phyloP scores from a whole-genome alignment of 306 rosid genomes.

The Vigna angularis region DNA sequence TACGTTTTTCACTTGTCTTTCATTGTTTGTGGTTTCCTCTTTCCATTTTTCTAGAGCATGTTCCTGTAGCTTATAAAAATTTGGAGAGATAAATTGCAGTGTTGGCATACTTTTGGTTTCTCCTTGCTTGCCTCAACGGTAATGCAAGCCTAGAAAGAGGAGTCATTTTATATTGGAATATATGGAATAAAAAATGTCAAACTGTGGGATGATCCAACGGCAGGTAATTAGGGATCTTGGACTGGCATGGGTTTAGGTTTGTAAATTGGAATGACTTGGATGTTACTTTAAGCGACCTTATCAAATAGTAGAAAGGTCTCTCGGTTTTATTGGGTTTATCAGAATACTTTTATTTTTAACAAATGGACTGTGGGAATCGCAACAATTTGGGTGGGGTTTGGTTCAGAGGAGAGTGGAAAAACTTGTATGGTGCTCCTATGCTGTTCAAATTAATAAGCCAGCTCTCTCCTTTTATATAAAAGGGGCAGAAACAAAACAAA shows the following conservation, averaged over 20 bases:
- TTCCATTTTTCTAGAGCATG: background rate
- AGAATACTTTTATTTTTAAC: background rate
- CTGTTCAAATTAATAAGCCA: constrained; percentile 32
- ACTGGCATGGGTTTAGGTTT: constrained; percentile 10
- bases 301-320: background rate
- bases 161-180: background rate
- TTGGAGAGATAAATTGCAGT: background rate
- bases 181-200: background rate
- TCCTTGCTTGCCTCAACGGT: constrained; percentile 19
- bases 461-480: constrained; percentile 11
- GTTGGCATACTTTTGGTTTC: constrained; percentile 7
- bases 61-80: constrained; percentile 1
- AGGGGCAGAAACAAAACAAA: constrained; percentile 15
- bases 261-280: constrained; percentile 30
- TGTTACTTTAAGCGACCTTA: constrained; percentile 16
- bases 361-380: constrained; percentile 39
- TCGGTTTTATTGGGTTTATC: background rate
- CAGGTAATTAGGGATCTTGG: constrained; percentile 41
- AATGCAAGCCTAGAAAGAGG: constrained; percentile 23
- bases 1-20: constrained; percentile 4
- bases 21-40: background rate
- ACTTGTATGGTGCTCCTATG: constrained; percentile 9
- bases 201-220: constrained; percentile 30
- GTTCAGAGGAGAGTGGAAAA: background rate
- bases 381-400: no score